Base-by-base conservation (phyloP, 352 stramenopile species). In the Pythium brassicae region DNA sequence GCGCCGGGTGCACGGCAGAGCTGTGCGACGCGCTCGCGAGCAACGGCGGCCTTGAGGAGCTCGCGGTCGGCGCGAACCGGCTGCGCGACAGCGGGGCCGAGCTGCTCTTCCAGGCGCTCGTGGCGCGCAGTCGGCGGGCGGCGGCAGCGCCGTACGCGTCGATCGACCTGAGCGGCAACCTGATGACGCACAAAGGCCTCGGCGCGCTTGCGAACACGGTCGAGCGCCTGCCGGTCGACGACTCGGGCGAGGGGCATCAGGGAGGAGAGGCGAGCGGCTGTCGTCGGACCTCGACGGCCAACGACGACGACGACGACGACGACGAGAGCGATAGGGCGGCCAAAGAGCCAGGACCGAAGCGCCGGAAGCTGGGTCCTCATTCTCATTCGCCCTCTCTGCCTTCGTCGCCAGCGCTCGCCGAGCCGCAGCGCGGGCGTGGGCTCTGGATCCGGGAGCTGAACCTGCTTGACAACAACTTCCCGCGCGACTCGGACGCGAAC, bases 401-500 rank as follows among this genome's bases (percentile, higher is more conserved):
- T 3, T 14, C 4, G 14, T 7, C 10, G n/a, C 22, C 20, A n/a
- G 0, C 42, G 42, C 32, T n/a, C n/a, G n/a, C n/a, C n/a, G n/a
- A n/a, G n/a, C n/a, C n/a, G n/a, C n/a, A n/a, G n/a, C n/a, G n/a
- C n/a, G n/a, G n/a, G n/a, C n/a, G n/a, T n/a, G n/a, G n/a, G n/a
- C n/a, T 48, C 26, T 56, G 55, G 39, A 81, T 92, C n/a, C 46
- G 57, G 39, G 74, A 87, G 42, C 59, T 92, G 10, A 83, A 70
- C 32, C 50, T 90, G 52, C 63, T 90, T 11, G 86, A 92, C 63
- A 92, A 92, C 42, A 72, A 90, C 54, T 74, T 92, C n/a, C 48
- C 48, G 32, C 73, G 51, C 4, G 61, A 67, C 12, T 52, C 55
- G 17, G 55, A 70, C 11, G 22, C 25, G 25, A 73, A 61, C 42